These are phyloP conservation scores for Diaporthe australafricana DNA, from an alignment of 2,329 filamentous ascomycete species.

Conservation along the genomic window DNA sequence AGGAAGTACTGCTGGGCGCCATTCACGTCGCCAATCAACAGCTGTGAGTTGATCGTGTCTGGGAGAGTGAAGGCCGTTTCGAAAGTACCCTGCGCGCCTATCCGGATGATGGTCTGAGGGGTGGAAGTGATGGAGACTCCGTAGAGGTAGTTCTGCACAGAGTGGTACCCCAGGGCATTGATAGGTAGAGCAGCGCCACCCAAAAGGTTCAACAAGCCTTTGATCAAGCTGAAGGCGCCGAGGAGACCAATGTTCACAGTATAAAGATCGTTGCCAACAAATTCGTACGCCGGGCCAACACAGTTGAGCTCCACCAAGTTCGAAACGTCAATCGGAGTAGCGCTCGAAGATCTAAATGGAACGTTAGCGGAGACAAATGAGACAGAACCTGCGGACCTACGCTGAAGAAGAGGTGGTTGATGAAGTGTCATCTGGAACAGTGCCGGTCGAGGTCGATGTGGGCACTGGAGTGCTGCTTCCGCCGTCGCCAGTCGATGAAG, in stretches of 20 bases:
- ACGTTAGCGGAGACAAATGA: neutral
- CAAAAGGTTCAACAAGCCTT: neutral
- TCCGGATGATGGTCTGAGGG: neutral
- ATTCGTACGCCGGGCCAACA: neutral
- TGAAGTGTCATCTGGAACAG: neutral
- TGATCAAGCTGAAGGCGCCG: neutral
- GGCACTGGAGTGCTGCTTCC: neutral
- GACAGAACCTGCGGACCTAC: neutral
- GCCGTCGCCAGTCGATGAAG: no score
- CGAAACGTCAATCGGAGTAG: neutral
- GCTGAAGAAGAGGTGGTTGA: neutral
- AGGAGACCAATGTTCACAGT: neutral
- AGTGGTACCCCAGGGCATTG: conserved; percentile 6
- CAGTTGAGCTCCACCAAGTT: neutral
- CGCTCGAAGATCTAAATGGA: neutral
- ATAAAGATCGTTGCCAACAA: neutral
- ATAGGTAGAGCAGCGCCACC: neutral
- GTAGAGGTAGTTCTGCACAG: conserved; percentile 1
- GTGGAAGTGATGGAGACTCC: neutral
- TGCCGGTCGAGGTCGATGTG: neutral
- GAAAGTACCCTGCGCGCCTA: neutral
- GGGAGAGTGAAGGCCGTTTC: neutral
- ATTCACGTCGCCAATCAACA: conserved; percentile 17
- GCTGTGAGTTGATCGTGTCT: neutral
- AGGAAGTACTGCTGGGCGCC: conserved; percentile 14